Evolutionary conservation across 345 rosid species (phyloP).

Genomic region (Streptanthus diversifolius): DNA sequence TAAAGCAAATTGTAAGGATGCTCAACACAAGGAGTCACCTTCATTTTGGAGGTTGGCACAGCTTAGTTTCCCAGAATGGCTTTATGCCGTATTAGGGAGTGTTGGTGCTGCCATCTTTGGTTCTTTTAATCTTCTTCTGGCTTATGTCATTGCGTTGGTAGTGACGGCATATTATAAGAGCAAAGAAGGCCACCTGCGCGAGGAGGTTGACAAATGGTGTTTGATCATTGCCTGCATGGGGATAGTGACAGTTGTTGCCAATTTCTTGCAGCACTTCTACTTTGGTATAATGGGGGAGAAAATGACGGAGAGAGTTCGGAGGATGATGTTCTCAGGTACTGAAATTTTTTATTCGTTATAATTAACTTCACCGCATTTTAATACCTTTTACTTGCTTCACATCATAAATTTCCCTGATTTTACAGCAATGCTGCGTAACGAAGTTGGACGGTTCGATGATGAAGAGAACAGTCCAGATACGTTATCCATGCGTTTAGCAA

Average conservation of each 20-base stretch:
- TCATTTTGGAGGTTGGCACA: constrained; percentile 89
- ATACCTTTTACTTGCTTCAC: constrained; percentile 29
- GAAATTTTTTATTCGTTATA: neutral
- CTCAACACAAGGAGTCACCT: constrained; percentile 57
- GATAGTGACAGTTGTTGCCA: constrained; percentile 91
- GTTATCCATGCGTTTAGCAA: constrained; percentile 97
- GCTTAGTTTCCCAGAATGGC: constrained; percentile 98
- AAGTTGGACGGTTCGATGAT: constrained; percentile 98
- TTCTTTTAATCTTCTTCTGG: constrained; percentile 93
- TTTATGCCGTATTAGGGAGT: constrained; percentile 95
- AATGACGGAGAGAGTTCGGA: constrained; percentile 95
- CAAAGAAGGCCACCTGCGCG: constrained; percentile 42
- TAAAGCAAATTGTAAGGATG: constrained; percentile 46
- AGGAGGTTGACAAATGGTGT: constrained; percentile 95
- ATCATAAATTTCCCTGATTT: constrained; percentile 29
- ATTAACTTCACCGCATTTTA: neutral
- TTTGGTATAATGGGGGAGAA: constrained; percentile 99
- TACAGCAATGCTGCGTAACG: constrained; percentile 97
- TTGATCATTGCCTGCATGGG: constrained; percentile 99
- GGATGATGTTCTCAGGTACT: constrained; percentile 99
- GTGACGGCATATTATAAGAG: constrained; percentile 67
- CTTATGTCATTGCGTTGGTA: constrained; percentile 82
- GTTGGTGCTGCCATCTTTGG: constrained; percentile 98
- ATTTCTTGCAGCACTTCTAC: constrained; percentile 96
- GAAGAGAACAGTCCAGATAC: constrained; percentile 97